Percentiles rank a stretch among this genome's conserved stretches.
Evolutionary conservation across 495 filamentous ascomycete genomes (phyloP).

Genomic region (Xylaria nigripes): DNA sequence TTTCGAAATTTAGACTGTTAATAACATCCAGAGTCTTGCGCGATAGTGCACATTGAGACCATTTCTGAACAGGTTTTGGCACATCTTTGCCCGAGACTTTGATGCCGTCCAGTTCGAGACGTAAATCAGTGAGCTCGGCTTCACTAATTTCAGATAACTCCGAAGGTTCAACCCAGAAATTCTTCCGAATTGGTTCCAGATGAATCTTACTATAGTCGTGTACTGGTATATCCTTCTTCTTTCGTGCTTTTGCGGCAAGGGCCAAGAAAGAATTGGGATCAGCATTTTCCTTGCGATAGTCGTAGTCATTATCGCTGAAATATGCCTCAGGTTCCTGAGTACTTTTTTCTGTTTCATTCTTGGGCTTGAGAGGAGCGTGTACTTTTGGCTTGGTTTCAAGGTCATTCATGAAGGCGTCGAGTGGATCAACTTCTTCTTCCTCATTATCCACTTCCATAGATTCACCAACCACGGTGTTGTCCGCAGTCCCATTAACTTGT

Average conservation of each 20-base stretch:
- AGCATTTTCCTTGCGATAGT: conserved; percentile 65
- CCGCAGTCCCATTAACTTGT: conserved; percentile 17
- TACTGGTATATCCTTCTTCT: conserved; percentile 89
- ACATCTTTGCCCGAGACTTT: conserved; percentile 79
- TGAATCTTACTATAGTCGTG: conserved; percentile 79
- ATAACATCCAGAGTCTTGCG: conserved; percentile 85
- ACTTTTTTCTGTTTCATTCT: conserved; percentile 15
- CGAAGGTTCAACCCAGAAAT: conserved; percentile 85
- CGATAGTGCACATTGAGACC: conserved; percentile 89
- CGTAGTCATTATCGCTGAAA: conserved; percentile 73
- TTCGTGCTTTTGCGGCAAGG: conserved; percentile 74
- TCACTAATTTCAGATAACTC: conserved; percentile 81
- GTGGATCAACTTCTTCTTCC: conserved; percentile 77
- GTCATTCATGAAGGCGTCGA: conserved; percentile 92
- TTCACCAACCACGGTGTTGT: conserved; percentile 25
- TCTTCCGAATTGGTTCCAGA: conserved; percentile 80
- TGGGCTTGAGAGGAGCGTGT: conserved; percentile 11
- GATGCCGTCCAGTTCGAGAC: conserved; percentile 87
- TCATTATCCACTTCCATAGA: conserved; percentile 39
- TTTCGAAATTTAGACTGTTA: conserved; percentile 72
- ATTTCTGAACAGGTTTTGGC: conserved; percentile 90
- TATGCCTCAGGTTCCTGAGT: conserved; percentile 69
- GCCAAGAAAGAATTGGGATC: conserved; percentile 74
- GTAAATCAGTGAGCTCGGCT: conserved; percentile 71
- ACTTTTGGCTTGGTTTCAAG: conserved; percentile 46